phyloP scores from a whole-genome alignment of 768 basidiomycete species.

The Phlegmacium glaucopus region DNA sequence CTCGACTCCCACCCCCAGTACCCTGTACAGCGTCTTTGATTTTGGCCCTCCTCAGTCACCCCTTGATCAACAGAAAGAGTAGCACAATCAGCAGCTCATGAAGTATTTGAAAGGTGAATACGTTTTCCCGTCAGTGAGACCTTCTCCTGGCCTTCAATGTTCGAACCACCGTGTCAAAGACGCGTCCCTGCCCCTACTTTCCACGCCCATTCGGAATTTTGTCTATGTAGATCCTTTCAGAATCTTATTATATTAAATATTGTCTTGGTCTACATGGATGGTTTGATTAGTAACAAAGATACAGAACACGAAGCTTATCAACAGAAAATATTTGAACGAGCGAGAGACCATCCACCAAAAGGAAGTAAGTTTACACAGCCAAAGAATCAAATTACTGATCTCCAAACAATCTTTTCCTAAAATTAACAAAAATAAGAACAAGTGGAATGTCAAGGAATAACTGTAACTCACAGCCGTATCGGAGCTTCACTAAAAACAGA shows the following conservation, averaged over 20 bases:
- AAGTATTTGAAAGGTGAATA: slow-evolving; percentile 38
- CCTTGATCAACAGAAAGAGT: too few relatives aligned
- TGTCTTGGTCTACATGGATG: too few relatives aligned
- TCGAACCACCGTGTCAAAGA: slow-evolving; percentile 28
- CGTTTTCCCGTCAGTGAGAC: slow-evolving; percentile 38
- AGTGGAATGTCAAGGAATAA: not conserved
- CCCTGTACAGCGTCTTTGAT: slow-evolving; percentile 10
- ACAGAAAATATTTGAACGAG: too few relatives aligned
- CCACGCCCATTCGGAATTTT: too few relatives aligned
- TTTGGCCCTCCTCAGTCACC: slow-evolving; percentile 14
- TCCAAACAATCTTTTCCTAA: slow-evolving; percentile 63
- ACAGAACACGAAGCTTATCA: slow-evolving; percentile 1
- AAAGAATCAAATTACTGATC: slow-evolving; percentile 8
- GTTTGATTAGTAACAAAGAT: too few relatives aligned
- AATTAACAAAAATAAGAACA: not conserved
- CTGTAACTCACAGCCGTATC: slow-evolving; percentile 55
- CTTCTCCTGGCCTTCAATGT: slow-evolving; percentile 18
- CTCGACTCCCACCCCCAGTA: slow-evolving; percentile 19
- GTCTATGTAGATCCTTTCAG: too few relatives aligned
- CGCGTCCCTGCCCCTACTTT: too few relatives aligned
- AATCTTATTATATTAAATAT: too few relatives aligned
- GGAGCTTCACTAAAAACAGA: slow-evolving; percentile 75
- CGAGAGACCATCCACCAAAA: too few relatives aligned
- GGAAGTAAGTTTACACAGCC: too few relatives aligned
- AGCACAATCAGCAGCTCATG: slow-evolving; percentile 25